Evolutionary conservation across 768 basidiomycete genomes (phyloP), one percentile per base, ranked within the genome.

Genomic region (Termitomyces sp.): DNA sequence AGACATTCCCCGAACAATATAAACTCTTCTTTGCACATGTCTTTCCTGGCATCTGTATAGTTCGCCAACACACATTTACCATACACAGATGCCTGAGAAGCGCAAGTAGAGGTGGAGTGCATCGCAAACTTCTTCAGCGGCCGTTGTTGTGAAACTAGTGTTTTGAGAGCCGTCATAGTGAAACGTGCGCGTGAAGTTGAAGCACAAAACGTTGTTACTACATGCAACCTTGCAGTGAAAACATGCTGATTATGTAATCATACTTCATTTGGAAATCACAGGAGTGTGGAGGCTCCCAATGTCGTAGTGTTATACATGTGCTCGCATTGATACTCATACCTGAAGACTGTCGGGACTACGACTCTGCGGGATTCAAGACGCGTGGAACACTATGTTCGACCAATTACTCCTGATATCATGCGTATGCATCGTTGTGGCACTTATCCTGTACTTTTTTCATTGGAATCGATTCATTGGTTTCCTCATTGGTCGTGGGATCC

Each of bases 11-110:
- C 87, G 69, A 98, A 99, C 59, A 81, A 82, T 12, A 75, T 75
- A 58, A 97, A 98, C 70, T 98, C 93, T 2, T 80, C 79, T 49
- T 82, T 82, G 73, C 96, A 99, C 62, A 84, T 81, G 62, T 91
- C 90, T 68, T 88, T 88, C 57, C 75, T 81, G 5, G 93, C 87
- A 58, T 98, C 96, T 28, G 82, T 82, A 69, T 97, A 96, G 4
- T 81, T 81, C 1, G 83, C 80, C 28, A 88, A 74, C 45, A 98
- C 85, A 70, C 96, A 99, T 74, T 87, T 87, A 22, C 93, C 96
- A 67, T 99, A 99, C 5, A 71, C 75, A 3, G 82, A 69, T 26
- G 94, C 93, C 65, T 93, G 81, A 7, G 75, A 58, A 9, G 87
- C 74, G 62, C 90, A 91, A 15, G 88, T 89, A 2, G 78, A 77